These are phyloP conservation scores for Polyplosphaeria fusca DNA, from an alignment of 495 filamentous ascomycete species.

Conservation along the genomic window DNA sequence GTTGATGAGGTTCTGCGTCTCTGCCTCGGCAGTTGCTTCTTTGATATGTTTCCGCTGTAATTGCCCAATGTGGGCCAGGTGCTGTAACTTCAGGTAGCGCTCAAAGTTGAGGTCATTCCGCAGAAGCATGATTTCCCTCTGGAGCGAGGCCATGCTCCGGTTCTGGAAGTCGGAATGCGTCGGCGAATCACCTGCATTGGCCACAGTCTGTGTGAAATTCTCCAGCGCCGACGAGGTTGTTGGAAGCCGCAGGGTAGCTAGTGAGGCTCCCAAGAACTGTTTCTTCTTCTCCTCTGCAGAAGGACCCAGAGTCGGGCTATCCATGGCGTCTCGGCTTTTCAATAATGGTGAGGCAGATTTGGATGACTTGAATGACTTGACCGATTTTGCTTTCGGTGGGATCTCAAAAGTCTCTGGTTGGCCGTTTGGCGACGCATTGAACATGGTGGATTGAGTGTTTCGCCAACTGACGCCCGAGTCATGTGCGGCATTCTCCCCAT, in stretches of 20 bases:
- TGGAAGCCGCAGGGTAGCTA: slow-evolving; percentile 5
- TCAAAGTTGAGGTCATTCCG: slow-evolving; percentile 76
- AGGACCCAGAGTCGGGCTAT: slow-evolving; percentile 58
- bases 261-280: not conserved
- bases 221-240: slow-evolving; percentile 22
- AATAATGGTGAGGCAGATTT: slow-evolving; percentile 27
- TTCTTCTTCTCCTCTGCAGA: slow-evolving; percentile 14
- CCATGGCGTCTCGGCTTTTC: slow-evolving; percentile 42
- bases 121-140: slow-evolving; percentile 63
- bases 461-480: slow-evolving; percentile 42
- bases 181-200: slow-evolving; percentile 17
- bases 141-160: slow-evolving; percentile 53
- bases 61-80: slow-evolving; percentile 70
- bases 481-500: slow-evolving; percentile 26
- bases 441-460: slow-evolving; percentile 49
- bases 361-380: slow-evolving; percentile 24
- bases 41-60: slow-evolving; percentile 63
- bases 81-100: slow-evolving; percentile 70
- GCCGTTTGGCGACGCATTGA: slow-evolving; percentile 36
- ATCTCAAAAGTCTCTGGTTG: slow-evolving; percentile 21
- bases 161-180: slow-evolving; percentile 28
- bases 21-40: slow-evolving; percentile 67
- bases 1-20: slow-evolving; percentile 71
- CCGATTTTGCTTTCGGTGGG: slow-evolving; percentile 27
- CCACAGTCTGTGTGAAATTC: slow-evolving; percentile 33